Percentiles rank a stretch among this genome's conserved stretches.
Conservation (phyloP, 2,329 filamentous ascomycete genomes). For the Teratosphaeria destructans region DNA sequence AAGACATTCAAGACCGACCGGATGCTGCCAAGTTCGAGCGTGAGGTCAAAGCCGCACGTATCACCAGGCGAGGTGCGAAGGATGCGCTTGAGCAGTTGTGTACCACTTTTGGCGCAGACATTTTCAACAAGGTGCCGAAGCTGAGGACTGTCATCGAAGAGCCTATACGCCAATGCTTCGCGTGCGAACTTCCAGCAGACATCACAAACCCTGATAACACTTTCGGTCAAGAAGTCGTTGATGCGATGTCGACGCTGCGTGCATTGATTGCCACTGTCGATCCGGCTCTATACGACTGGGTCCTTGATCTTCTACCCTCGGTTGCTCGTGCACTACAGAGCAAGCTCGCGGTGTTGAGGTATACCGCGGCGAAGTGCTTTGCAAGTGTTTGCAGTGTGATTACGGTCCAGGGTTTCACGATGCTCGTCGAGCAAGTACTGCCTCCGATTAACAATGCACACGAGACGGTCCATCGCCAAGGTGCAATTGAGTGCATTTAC, state of each 20-base stretch:
- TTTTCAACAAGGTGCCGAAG: slow-evolving; percentile 78
- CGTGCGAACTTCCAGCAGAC: slow-evolving; percentile 55
- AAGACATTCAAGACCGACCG: slow-evolving; percentile 84
- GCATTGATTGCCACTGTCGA: slow-evolving; percentile 89
- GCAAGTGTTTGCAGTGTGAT: slow-evolving; percentile 97
- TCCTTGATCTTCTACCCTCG: slow-evolving; percentile 72
- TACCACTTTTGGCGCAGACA: slow-evolving; percentile 60
- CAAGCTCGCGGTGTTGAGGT: slow-evolving; percentile 81
- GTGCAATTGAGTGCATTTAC: slow-evolving; percentile 89
- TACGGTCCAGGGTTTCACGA: slow-evolving; percentile 88
- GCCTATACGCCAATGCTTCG: slow-evolving; percentile 66
- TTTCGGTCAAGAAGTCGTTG: slow-evolving; percentile 84
- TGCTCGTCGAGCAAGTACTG: slow-evolving; percentile 83
- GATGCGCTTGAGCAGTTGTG: slow-evolving; percentile 85
- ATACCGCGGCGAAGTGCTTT: slow-evolving; percentile 94
- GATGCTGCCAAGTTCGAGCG: slow-evolving; percentile 83
- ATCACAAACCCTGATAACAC: slow-evolving; percentile 63
- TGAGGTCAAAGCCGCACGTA: slow-evolving; percentile 78
- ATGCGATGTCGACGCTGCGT: slow-evolving; percentile 84
- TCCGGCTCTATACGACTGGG: slow-evolving; percentile 61
- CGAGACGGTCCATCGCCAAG: slow-evolving; percentile 81
- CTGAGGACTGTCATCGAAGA: slow-evolving; percentile 70
- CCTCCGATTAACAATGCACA: slow-evolving; percentile 85
- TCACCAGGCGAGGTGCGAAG: slow-evolving; percentile 86
- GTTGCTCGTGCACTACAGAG: slow-evolving; percentile 83